Evolutionary conservation across 345 rosid genomes (phyloP).

Genomic region (Sonneratia alba): DNA sequence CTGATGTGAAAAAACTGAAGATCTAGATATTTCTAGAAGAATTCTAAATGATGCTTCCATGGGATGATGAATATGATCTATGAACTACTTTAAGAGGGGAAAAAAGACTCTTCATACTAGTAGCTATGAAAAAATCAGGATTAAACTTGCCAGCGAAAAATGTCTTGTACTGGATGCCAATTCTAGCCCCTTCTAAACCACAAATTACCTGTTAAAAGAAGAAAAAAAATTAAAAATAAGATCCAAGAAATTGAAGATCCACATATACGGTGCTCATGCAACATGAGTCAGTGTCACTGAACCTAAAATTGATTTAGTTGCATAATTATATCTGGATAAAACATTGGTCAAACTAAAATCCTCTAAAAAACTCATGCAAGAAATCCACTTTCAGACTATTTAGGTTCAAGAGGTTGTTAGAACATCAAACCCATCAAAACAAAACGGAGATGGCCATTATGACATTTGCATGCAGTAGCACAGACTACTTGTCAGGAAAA

Average conservation of each 20-base stretch:
- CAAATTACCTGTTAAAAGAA: constrained; percentile 54
- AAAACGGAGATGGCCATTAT: neutral
- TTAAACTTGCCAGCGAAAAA: constrained; percentile 67
- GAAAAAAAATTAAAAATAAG: neutral
- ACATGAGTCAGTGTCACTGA: neutral
- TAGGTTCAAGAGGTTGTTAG: neutral
- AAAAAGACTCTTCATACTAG: neutral
- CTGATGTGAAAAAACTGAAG: neutral
- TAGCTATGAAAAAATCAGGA: neutral
- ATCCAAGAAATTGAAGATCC: neutral
- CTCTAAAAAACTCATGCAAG: neutral
- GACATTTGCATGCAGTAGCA: neutral
- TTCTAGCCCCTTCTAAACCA: constrained; percentile 83
- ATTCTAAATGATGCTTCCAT: neutral
- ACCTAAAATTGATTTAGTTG: neutral
- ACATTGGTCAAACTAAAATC: neutral
- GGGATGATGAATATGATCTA: no score
- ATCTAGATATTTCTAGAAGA: neutral
- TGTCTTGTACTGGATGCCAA: constrained; percentile 89
- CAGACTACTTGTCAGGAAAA: neutral
- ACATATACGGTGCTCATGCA: neutral
- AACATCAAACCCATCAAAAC: neutral
- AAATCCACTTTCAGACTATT: neutral
- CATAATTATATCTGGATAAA: neutral
- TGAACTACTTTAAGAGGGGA: no score